Evolutionary conservation across 2,329 filamentous ascomycete genomes (phyloP).

Genomic region (Phoma sp.): DNA sequence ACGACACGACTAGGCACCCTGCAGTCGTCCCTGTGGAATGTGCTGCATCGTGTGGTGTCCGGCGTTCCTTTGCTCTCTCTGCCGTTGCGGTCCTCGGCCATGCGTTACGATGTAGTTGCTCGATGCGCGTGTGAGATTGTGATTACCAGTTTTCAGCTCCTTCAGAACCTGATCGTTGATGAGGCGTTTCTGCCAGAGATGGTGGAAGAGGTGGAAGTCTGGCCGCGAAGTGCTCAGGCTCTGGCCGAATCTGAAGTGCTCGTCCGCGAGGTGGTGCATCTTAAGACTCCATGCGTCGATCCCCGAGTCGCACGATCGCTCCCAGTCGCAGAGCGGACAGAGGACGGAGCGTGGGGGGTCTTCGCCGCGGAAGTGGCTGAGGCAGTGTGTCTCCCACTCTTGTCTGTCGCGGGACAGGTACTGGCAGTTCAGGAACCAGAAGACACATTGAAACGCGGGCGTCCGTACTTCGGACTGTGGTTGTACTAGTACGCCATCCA

Average conservation of each 20-base stretch:
- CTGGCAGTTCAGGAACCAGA: constrained; percentile 44
- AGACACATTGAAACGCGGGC: constrained; percentile 41
- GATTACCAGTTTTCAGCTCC: constrained; percentile 42
- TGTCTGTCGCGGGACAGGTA: constrained; percentile 29
- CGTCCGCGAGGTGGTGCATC: constrained; percentile 40
- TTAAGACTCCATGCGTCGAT: constrained; percentile 26
- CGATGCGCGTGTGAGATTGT: constrained; percentile 26
- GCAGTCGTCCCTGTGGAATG: no score
- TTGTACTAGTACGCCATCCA: constrained; percentile 37
- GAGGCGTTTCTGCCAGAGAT: constrained; percentile 41
- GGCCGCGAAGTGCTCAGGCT: constrained; percentile 34
- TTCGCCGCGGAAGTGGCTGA: constrained; percentile 44
- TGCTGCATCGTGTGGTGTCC: not conserved
- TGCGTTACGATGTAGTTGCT: constrained; percentile 33
- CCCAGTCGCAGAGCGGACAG: constrained; percentile 46
- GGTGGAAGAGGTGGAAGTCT: constrained; percentile 39
- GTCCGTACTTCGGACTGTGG: constrained; percentile 10
- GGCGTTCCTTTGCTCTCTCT: constrained; percentile 12
- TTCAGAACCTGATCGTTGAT: constrained; percentile 44
- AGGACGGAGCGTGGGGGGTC: constrained; percentile 38
- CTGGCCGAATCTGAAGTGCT: constrained; percentile 33
- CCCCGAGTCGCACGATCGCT: constrained; percentile 19
- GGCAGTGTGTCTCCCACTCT: constrained; percentile 43
- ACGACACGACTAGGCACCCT: no score
- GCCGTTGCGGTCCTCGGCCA: constrained; percentile 7